Conservation (phyloP, 352 stramenopile genomes). For the Phytophthora pluvialis region DNA sequence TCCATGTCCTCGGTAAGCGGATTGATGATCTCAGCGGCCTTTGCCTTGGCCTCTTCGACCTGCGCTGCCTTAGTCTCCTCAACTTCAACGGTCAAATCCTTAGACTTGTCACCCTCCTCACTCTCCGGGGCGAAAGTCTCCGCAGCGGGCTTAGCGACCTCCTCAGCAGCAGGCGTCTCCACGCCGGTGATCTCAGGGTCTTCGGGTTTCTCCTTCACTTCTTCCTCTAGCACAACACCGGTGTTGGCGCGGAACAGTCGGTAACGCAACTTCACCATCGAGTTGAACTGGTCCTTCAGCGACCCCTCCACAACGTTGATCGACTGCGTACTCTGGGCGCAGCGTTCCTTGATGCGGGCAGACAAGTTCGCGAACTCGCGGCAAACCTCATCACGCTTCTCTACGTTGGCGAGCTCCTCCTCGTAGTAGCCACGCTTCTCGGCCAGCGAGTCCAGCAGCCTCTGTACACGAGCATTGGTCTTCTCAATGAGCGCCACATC, state of each 20-base stretch:
- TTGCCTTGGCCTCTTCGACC: constrained; percentile 37
- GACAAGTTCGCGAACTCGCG: constrained; percentile 80
- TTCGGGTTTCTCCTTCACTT: constrained; percentile 41
- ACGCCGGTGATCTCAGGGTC: constrained; percentile 43
- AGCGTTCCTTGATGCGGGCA: constrained; percentile 79
- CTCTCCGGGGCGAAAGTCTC: constrained; percentile 32
- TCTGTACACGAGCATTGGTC: constrained; percentile 69
- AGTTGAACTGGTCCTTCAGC: constrained; percentile 80
- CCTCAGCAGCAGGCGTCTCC: constrained; percentile 25
- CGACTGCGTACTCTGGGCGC: constrained; percentile 68
- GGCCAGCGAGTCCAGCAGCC: constrained; percentile 68
- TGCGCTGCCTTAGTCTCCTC: constrained; percentile 25
- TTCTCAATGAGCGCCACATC: constrained; percentile 82
- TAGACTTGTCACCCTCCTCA: constrained; percentile 40
- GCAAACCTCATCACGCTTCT: constrained; percentile 80
- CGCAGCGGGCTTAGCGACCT: constrained; percentile 18
- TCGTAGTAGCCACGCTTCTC: constrained; percentile 83
- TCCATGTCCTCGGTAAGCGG: constrained; percentile 84
- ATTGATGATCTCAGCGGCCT: constrained; percentile 41
- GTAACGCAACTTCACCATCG: constrained; percentile 76
- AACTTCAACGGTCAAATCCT: constrained; percentile 14
- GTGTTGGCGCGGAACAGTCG: constrained; percentile 74
- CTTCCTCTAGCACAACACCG: constrained; percentile 45
- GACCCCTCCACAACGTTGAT: constrained; percentile 84
- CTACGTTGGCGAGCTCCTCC: constrained; percentile 72